Conservation (phyloP, 495 filamentous ascomycete genomes). For the Jackrogersella minutella region DNA sequence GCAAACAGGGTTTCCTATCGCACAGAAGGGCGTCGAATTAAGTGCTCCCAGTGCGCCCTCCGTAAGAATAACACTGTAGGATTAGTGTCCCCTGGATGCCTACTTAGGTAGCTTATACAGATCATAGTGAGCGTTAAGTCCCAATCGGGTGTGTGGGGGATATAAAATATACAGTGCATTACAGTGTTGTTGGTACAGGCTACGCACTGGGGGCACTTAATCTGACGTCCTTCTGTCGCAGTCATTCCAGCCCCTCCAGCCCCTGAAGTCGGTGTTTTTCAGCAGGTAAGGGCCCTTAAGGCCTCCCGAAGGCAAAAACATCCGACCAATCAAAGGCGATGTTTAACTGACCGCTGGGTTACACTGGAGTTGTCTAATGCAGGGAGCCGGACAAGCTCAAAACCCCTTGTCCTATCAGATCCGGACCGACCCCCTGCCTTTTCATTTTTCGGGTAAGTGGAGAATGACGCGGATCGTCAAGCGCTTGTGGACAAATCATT, state of each 20-base stretch:
- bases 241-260: constrained; percentile 13
- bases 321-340: constrained; percentile 16
- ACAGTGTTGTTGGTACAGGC: too few species aligned
- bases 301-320: constrained; percentile 22
- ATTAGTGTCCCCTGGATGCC: not conserved
- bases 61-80: too few species aligned
- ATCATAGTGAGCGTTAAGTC: too few species aligned
- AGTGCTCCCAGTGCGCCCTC: too few species aligned
- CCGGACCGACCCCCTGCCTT: constrained; percentile 2
- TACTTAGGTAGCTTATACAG: not conserved
- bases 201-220: too few species aligned
- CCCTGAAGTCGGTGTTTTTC: constrained; percentile 27
- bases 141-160: too few species aligned
- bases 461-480: constrained; percentile 1
- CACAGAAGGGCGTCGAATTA: too few species aligned
- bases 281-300: constrained; percentile 18
- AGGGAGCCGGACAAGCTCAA: not conserved
- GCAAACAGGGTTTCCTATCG: too few species aligned
- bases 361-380: constrained; percentile 3
- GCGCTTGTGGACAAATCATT: constrained; percentile 35
- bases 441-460: constrained; percentile 26
- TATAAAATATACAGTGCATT: too few species aligned
- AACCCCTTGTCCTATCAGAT: constrained; percentile 27
- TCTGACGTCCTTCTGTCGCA: too few species aligned
- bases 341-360: constrained; percentile 7